Conservation (phyloP, 306 rosid genomes). For the Casuarina glauca region DNA sequence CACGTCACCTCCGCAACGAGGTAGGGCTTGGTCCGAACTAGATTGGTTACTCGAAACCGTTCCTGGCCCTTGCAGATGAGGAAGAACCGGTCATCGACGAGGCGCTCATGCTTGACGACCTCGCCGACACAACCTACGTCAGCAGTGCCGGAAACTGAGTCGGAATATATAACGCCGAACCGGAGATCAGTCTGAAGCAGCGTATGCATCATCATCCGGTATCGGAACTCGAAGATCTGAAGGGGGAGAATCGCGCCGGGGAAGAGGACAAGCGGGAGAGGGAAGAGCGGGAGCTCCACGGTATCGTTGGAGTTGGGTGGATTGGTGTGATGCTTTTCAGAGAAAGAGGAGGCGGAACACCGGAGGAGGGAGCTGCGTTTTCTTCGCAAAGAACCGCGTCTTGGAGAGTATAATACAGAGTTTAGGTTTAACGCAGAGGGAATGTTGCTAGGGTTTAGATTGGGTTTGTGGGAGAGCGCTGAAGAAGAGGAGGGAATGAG, state of each 20-base stretch:
- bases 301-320: constrained; percentile 73
- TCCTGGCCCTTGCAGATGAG: constrained; percentile 94
- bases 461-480: constrained; percentile 44
- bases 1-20: constrained; percentile 85
- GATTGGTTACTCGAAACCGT: constrained; percentile 70
- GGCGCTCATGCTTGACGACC: constrained; percentile 93
- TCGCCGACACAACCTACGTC: constrained; percentile 97
- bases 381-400: constrained; percentile 28
- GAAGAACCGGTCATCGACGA: constrained; percentile 92
- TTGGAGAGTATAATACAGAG: constrained; percentile 41
- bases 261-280: constrained; percentile 86
- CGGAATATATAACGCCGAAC: constrained; percentile 85
- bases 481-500: constrained; percentile 72
- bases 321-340: constrained; percentile 75
- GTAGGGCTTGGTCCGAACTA: constrained; percentile 87
- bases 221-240: constrained; percentile 98
- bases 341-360: constrained; percentile 83
- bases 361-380: constrained; percentile 38
- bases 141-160: constrained; percentile 72
- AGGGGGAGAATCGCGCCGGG: constrained; percentile 94
- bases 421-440: constrained; percentile 33
- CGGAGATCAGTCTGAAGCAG: constrained; percentile 97
- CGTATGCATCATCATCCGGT: constrained; percentile 99
- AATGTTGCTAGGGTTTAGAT: constrained; percentile 48
- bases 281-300: constrained; percentile 91